Conservation (phyloP, 163 green algal genomes). For the Coccomyxa subellipsoidea region DNA sequence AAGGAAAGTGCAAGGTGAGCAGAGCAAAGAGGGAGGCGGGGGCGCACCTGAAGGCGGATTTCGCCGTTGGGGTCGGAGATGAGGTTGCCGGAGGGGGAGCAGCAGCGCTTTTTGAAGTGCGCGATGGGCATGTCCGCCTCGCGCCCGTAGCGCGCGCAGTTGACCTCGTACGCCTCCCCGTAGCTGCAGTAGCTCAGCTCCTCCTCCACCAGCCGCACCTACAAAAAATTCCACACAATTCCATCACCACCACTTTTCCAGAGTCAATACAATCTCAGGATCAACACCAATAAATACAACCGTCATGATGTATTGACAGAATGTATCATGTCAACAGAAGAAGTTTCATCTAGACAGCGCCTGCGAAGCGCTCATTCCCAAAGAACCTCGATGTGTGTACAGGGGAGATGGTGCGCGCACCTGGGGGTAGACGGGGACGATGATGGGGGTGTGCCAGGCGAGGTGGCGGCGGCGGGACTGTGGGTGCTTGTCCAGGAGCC, state of each 20-base stretch:
- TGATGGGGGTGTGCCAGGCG: constrained; percentile 74
- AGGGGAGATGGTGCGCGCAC: constrained; percentile 31
- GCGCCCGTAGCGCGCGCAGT: constrained; percentile 85
- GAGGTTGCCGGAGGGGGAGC: constrained; percentile 28
- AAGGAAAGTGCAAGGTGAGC: too few relatives aligned
- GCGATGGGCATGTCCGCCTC: constrained; percentile 90
- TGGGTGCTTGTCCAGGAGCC: constrained; percentile 71
- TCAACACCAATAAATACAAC: too few relatives aligned
- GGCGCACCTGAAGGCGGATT: constrained; percentile 7
- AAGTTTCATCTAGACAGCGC: too few relatives aligned
- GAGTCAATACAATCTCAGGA: neutral
- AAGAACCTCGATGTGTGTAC: too few relatives aligned
- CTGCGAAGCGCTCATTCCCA: too few relatives aligned
- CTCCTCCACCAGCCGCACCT: constrained; percentile 91
- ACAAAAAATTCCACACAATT: neutral
- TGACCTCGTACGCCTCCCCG: constrained; percentile 90
- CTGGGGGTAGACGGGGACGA: constrained; percentile 87
- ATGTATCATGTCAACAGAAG: too few relatives aligned
- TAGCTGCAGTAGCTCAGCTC: constrained; percentile 78
- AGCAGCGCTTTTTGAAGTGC: constrained; percentile 85
- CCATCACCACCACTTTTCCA: neutral
- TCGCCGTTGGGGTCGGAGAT: neutral
- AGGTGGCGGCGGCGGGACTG: constrained; percentile 75
- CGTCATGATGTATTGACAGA: too few relatives aligned
- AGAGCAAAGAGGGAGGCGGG: neutral